These are phyloP conservation scores for Mitragyna speciosa DNA, from an alignment of 257 asterid species.

Conservation along the genomic window DNA sequence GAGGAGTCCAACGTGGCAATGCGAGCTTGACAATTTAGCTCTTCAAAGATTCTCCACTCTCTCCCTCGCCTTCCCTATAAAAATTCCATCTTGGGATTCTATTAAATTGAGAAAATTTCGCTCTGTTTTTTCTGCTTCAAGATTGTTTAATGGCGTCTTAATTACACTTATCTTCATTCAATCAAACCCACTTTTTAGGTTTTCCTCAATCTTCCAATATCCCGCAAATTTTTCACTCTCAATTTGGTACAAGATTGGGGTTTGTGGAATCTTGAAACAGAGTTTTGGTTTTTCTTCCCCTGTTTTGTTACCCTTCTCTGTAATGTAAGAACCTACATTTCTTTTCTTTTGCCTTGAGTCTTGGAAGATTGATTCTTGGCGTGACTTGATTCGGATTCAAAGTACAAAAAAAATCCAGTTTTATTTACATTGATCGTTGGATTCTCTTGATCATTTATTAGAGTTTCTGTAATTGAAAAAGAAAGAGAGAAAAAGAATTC, in stretches of 20 bases:
- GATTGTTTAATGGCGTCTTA: not conserved
- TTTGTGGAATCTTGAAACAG: conserved; percentile 13
- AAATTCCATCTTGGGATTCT: not conserved
- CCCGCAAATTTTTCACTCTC: not conserved
- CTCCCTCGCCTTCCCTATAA: conserved; percentile 10
- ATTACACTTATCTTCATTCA: not conserved
- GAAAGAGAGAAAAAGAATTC: not conserved
- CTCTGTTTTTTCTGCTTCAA: not conserved
- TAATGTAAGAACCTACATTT: conserved; percentile 30
- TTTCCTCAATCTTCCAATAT: not conserved
- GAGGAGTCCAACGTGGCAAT: conserved; percentile 33
- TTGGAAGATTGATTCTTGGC: conserved; percentile 29
- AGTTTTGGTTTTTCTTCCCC: not conserved
- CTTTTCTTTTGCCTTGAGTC: conserved; percentile 39
- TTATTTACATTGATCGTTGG: conserved; percentile 19
- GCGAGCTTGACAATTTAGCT: conserved; percentile 16
- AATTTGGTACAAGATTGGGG: not conserved
- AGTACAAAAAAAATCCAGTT: conserved; percentile 11
- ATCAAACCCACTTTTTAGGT: not conserved
- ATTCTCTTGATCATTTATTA: conserved; percentile 1
- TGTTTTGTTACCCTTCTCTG: conserved; percentile 1
- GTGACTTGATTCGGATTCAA: conserved; percentile 28
- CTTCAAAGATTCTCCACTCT: conserved; percentile 14
- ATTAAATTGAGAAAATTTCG: not conserved
- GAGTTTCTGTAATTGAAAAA: not conserved